phyloP scores from a whole-genome alignment of 257 asterid species.

The Linaria vulgaris region DNA sequence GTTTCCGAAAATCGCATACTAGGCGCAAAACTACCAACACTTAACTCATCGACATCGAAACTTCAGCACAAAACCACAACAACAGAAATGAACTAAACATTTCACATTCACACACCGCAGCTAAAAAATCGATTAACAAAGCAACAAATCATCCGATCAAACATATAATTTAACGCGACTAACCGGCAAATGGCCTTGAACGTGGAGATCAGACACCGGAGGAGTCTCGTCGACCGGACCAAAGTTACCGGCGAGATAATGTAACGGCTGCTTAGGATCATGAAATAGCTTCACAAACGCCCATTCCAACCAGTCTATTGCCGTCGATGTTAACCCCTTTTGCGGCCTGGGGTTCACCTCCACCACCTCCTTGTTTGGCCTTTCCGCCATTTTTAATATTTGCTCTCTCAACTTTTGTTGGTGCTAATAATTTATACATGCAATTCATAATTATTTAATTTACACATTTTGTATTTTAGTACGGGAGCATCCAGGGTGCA shows the following conservation, averaged over 20 bases:
- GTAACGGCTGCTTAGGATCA: conserved; percentile 65
- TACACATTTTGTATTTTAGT: no score
- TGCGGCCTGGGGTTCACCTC: conserved; percentile 74
- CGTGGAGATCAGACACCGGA: conserved; percentile 66
- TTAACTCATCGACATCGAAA: no score
- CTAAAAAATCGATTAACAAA: neutral
- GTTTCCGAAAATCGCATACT: no score
- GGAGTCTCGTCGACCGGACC: conserved; percentile 92
- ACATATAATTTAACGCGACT: conserved; percentile 27
- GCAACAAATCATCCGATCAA: neutral
- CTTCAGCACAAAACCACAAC: no score
- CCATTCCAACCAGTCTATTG: conserved; percentile 75
- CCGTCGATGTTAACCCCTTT: conserved; percentile 63
- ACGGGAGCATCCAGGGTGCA: no score
- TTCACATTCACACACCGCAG: neutral
- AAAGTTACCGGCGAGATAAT: conserved; percentile 80
- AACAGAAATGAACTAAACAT: neutral
- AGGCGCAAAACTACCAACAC: no score
- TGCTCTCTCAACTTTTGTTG: no score
- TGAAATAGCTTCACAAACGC: conserved; percentile 66
- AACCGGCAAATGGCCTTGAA: conserved; percentile 81
- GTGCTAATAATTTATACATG: no score
- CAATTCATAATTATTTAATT: no score
- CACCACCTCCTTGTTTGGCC: conserved; percentile 43
- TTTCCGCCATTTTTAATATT: conserved; percentile 37